Evolutionary conservation across 352 stramenopile species (phyloP).

Genomic region (Pythium oligandrum): DNA sequence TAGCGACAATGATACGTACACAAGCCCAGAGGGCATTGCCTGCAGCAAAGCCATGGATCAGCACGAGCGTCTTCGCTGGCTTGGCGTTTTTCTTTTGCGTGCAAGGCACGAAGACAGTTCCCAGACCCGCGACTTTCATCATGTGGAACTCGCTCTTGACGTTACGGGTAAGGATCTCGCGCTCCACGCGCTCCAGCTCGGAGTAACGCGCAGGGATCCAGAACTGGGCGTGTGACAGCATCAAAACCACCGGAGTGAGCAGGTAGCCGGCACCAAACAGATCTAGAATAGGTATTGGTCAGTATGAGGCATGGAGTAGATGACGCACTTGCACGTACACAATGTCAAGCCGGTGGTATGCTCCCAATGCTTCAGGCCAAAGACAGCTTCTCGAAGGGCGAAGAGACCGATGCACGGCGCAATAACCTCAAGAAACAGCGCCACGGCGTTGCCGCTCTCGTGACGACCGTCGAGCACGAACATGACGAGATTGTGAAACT

Average conservation of each 20-base stretch:
- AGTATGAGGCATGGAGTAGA: neutral
- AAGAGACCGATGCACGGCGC: slow-evolving; percentile 25
- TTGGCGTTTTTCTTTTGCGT: slow-evolving; percentile 15
- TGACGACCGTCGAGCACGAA: slow-evolving; percentile 27
- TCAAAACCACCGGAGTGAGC: slow-evolving; percentile 26
- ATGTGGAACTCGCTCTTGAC: slow-evolving; percentile 36
- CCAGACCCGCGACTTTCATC: slow-evolving; percentile 49
- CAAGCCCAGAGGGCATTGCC: slow-evolving; percentile 69
- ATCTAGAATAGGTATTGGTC: neutral
- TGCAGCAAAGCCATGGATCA: slow-evolving; percentile 59
- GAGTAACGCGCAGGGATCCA: slow-evolving; percentile 48
- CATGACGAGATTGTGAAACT: slow-evolving; percentile 36
- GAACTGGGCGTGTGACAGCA: slow-evolving; percentile 29
- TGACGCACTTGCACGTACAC: slow-evolving; percentile 19
- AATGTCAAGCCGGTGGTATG: slow-evolving; percentile 23
- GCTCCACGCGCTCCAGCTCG: slow-evolving; percentile 44
- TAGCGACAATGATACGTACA: slow-evolving; percentile 26
- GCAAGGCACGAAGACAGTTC: slow-evolving; percentile 59
- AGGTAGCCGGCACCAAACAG: neutral
- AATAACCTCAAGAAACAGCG: slow-evolving; percentile 19
- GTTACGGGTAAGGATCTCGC: slow-evolving; percentile 35
- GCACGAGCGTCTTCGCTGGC: slow-evolving; percentile 34
- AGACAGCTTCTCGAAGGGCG: slow-evolving; percentile 21
- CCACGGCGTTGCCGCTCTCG: slow-evolving; percentile 18
- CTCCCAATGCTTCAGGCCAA: slow-evolving; percentile 26